Conservation (phyloP, 306 rosid species). For the Vigna reflexopilosa region DNA sequence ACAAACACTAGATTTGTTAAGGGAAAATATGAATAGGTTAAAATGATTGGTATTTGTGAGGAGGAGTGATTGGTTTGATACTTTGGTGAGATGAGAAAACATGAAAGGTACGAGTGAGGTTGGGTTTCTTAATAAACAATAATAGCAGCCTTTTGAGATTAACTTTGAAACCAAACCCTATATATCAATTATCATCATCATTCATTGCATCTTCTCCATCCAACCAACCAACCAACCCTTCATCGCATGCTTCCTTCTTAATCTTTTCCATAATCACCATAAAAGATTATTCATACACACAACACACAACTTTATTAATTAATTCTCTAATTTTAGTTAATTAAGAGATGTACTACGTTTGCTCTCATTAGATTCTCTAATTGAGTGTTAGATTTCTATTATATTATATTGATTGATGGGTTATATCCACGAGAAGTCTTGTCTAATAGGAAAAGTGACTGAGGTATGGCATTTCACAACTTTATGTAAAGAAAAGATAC, state of each 20-base stretch:
- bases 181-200: constrained; percentile 43
- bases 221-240: constrained; percentile 36
- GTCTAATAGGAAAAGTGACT: constrained; percentile 42
- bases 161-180: constrained; percentile 44
- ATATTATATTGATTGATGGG: constrained; percentile 32
- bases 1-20: not conserved
- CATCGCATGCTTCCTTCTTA: constrained; percentile 65
- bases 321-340: constrained; percentile 24
- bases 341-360: constrained; percentile 47
- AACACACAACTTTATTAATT: constrained; percentile 32
- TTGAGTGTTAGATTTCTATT: constrained; percentile 19
- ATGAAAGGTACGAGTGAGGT: constrained; percentile 8
- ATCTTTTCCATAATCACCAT: constrained; percentile 30
- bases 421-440: constrained; percentile 43
- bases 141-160: constrained; percentile 48
- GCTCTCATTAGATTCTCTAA: constrained; percentile 52
- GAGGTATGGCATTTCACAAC: constrained; percentile 48
- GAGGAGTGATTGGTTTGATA: constrained; percentile 25
- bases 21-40: not conserved
- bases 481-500: constrained; percentile 56
- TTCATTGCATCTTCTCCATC: constrained; percentile 28
- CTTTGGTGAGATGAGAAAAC: constrained; percentile 38
- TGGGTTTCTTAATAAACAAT: constrained; percentile 28
- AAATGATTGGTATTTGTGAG: constrained; percentile 32
- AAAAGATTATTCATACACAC: not conserved